Percentiles rank a stretch among this genome's conserved stretches.
Conservation (phyloP, 164 flowering plant species). For the Tetracentron sinense region DNA sequence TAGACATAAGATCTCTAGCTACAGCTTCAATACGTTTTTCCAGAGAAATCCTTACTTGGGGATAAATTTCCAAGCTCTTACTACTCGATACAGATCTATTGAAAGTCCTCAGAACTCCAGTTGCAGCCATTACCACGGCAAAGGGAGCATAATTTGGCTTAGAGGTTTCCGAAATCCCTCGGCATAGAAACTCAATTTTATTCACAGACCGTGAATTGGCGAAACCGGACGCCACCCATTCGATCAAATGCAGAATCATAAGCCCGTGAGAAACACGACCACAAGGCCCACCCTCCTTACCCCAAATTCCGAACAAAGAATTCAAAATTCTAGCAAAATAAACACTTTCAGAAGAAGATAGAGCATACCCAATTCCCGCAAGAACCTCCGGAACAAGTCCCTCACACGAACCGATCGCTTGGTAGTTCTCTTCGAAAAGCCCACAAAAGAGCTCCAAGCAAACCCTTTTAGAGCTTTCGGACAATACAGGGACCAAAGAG, state of each 20-base stretch:
- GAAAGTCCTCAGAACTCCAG: constrained; percentile 65
- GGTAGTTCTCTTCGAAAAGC: constrained; percentile 43
- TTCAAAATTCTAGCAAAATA: constrained; percentile 41
- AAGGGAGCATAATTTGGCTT: constrained; percentile 34
- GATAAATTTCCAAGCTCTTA: constrained; percentile 21
- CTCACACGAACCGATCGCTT: constrained; percentile 19
- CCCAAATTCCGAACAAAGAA: constrained; percentile 54
- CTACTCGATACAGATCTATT: constrained; percentile 31
- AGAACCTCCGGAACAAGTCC: constrained; percentile 51
- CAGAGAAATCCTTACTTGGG: constrained; percentile 40
- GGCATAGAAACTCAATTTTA: constrained; percentile 33
- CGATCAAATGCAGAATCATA: constrained; percentile 73
- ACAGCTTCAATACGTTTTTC: constrained; percentile 50
- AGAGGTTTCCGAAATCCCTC: constrained; percentile 23
- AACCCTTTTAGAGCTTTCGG: constrained; percentile 38
- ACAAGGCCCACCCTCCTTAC: constrained; percentile 34
- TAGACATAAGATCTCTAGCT: constrained; percentile 43
- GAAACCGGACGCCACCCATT: constrained; percentile 69
- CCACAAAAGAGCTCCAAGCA: constrained; percentile 63
- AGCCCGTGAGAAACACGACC: constrained; percentile 47
- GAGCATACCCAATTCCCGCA: constrained; percentile 88
- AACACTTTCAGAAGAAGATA: constrained; percentile 39
- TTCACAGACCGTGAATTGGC: constrained; percentile 31
- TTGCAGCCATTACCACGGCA: constrained; percentile 69
- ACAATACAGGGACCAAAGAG: constrained; percentile 34